phyloP scores from a whole-genome alignment of 2,329 filamentous ascomycete species.

The Cryphonectria nitschkei region DNA sequence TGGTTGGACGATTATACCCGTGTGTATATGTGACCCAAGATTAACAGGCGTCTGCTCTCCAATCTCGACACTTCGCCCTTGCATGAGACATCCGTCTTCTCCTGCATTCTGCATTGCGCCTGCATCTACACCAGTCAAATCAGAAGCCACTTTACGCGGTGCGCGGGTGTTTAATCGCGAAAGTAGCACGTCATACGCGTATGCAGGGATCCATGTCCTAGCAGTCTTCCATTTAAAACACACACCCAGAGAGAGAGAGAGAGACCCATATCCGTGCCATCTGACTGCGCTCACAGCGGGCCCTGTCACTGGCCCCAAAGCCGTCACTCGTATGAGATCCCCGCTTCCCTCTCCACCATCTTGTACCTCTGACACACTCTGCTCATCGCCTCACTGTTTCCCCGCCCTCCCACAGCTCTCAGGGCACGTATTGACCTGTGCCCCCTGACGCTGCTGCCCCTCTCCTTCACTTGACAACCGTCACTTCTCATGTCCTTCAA shows the following conservation, averaged over 20 bases:
- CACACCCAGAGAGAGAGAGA: not conserved
- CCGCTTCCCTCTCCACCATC: not conserved
- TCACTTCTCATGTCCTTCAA: not conserved
- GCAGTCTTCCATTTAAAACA: not conserved
- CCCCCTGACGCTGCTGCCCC: not conserved
- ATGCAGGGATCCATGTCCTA: constrained; percentile 4
- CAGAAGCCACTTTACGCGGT: constrained; percentile 20
- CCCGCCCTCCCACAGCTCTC: not conserved
- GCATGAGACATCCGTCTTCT: constrained; percentile 5
- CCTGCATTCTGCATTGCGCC: constrained; percentile 11
- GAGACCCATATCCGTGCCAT: not conserved
- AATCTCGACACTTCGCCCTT: constrained; percentile 6
- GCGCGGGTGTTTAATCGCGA: constrained; percentile 5
- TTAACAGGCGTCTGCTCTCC: not conserved
- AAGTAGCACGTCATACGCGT: constrained; percentile 18
- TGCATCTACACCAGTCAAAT: not conserved
- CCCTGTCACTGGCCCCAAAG: not conserved
- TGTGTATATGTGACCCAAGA: not conserved
- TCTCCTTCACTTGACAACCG: not conserved
- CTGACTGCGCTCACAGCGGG: not conserved
- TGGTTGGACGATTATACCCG: not conserved
- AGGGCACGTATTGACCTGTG: constrained; percentile 3
- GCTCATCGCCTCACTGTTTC: not conserved
- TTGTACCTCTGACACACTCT: not conserved
- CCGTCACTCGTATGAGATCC: not conserved